Conservation (phyloP, 2,329 filamentous ascomycete species). For the Pseudogymnoascus sp. region DNA sequence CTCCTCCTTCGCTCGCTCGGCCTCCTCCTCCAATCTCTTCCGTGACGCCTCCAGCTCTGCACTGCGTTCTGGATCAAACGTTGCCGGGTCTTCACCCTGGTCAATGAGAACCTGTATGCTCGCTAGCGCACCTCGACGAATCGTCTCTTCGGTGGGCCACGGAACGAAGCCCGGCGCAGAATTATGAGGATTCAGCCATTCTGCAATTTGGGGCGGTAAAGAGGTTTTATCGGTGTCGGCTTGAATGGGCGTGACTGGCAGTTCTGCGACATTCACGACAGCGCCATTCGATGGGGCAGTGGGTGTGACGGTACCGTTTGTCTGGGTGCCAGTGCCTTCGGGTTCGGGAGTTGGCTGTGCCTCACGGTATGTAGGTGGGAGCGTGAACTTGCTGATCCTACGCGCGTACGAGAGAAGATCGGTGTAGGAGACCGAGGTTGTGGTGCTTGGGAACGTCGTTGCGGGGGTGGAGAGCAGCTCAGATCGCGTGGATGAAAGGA, state of each 20-base stretch:
- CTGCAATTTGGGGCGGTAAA: conserved; percentile 32
- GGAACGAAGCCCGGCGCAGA: conserved; percentile 60
- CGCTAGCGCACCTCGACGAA: conserved; percentile 62
- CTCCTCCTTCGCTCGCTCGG: conserved; percentile 20
- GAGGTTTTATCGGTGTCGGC: conserved; percentile 19
- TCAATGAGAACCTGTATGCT: conserved; percentile 56
- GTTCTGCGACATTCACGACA: conserved; percentile 14
- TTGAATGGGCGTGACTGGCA: conserved; percentile 22
- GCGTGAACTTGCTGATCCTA: conserved; percentile 72
- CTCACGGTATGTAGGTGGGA: conserved; percentile 43
- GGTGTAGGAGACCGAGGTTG: conserved; percentile 57
- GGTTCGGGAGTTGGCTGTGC: conserved; percentile 16
- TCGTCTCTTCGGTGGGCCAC: conserved; percentile 68
- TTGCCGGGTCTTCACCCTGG: conserved; percentile 54
- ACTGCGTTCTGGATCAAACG: conserved; percentile 48
- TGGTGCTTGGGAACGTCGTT: conserved; percentile 47
- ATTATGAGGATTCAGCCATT: conserved; percentile 47
- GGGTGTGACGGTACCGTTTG: conserved; percentile 27
- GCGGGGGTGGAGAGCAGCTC: conserved; percentile 62
- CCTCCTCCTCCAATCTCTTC: conserved; percentile 29
- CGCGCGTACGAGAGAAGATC: conserved; percentile 73
- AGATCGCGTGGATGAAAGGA: conserved; percentile 66
- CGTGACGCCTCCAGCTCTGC: conserved; percentile 31
- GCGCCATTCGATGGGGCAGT: conserved; percentile 23
- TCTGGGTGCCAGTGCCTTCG: conserved; percentile 18